These are phyloP conservation scores for Coemansia furcata DNA, from an alignment of 192 early-diverging fungal species.

Conservation along the genomic window DNA sequence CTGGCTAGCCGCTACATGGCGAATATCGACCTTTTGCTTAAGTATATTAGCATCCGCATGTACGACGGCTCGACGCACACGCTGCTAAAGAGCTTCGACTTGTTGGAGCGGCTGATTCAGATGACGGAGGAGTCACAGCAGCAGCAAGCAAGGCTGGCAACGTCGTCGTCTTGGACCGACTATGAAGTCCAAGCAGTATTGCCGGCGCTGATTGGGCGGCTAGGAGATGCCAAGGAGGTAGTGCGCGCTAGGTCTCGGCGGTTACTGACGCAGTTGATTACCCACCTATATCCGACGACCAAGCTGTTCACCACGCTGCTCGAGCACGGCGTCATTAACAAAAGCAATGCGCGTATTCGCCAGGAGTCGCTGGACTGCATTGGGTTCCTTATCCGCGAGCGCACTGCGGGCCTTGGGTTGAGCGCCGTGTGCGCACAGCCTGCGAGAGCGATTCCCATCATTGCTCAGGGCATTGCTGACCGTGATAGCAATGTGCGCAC, in stretches of 20 bases:
- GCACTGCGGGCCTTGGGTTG: conserved; percentile 38
- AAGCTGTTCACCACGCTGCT: conserved; percentile 74
- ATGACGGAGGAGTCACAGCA: conserved; percentile 64
- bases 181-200: conserved; percentile 80
- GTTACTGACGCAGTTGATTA: conserved; percentile 65
- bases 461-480: conserved; percentile 74
- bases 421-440: conserved; percentile 54
- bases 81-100: conserved; percentile 78
- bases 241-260: conserved; percentile 69
- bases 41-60: conserved; percentile 85
- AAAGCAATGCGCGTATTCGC: conserved; percentile 76
- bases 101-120: conserved; percentile 70
- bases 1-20: conserved; percentile 62
- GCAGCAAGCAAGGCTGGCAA: conserved; percentile 1
- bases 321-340: conserved; percentile 62
- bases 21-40: conserved; percentile 78
- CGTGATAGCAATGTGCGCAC: conserved; percentile 80
- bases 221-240: conserved; percentile 83
- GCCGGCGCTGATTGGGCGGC: conserved; percentile 60
- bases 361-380: conserved; percentile 84
- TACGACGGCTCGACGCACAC: conserved; percentile 91
- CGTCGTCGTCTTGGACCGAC: conserved; percentile 57
- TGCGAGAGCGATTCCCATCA: conserved; percentile 66
- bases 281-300: conserved; percentile 75
- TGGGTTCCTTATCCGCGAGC: conserved; percentile 64